Evolutionary conservation across 257 asterid genomes (phyloP), one percentile per base, ranked within the genome.

Genomic region (Mitragyna speciosa): DNA sequence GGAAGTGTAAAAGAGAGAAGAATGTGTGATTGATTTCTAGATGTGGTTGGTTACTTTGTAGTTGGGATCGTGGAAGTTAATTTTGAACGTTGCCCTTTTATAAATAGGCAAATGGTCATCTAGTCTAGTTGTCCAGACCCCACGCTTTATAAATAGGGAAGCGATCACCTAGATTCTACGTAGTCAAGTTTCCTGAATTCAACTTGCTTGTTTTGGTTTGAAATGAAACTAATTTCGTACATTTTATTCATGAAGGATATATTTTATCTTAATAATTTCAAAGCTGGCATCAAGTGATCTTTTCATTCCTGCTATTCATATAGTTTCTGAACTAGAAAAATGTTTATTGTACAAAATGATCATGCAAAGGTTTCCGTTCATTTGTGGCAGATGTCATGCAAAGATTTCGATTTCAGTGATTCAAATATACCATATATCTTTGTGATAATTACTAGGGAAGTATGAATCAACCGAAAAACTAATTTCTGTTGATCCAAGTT

Each of bases 31-130:
- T n/a, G n/a, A n/a, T n/a, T n/a, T n/a, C n/a, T n/a, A n/a, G 36
- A 47, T 61, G 70, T 41, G 48, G 61, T 26, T 43, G 43, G 78
- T 19, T 61, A 49, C 64, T 78, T 24, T 51, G 73, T 81, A 15
- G 80, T 54, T 54, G 81, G 36, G 72, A 68, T 56, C 59, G 78
- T 72, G 82, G 56, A 28, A 43, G 61, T 31, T 20, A 65, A 16
- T 45, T 58, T 24, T 16, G 7, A 43, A 33, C 48, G 47, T 41
- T 12, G 41, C 10, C 63, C n/a, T 39, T 70, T 26, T 70, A 78
- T 78, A 61, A 45, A 30, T 43, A 49, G 6, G 22, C 24, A 4
- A 22, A 70, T 22, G 6, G 28, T 22, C 26, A 72, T 30, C 22
- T 31, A 78, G 48, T 54, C 9, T 14, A n/a, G 63, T 26, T 70